phyloP scores from a whole-genome alignment of 345 rosid species.

The Gossypium sturtianum region DNA sequence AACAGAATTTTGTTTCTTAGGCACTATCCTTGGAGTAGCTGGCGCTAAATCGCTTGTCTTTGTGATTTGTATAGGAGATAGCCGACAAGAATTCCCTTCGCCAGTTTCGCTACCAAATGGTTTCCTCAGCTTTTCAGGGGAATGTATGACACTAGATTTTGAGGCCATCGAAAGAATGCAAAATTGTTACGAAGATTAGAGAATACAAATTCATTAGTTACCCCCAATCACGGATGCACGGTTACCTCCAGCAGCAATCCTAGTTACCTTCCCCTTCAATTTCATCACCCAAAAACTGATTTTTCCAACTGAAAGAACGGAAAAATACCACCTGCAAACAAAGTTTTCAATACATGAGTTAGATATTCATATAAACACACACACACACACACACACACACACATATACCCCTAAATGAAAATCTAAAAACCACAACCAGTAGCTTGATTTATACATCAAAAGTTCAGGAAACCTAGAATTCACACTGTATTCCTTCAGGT shows the following conservation, averaged over 20 bases:
- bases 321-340: constrained; percentile 8
- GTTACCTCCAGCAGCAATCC: constrained; percentile 16
- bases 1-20: constrained; percentile 21
- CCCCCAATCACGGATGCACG: constrained; percentile 16
- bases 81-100: constrained; percentile 25
- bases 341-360: neutral
- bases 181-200: constrained; percentile 17
- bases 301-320: constrained; percentile 20
- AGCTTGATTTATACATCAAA: neutral
- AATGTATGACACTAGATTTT: constrained; percentile 32
- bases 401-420: neutral
- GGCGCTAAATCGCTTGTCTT: constrained; percentile 33
- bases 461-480: neutral
- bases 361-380: neutral
- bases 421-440: neutral
- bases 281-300: constrained; percentile 12
- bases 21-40: constrained; percentile 19
- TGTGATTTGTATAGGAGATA: constrained; percentile 29
- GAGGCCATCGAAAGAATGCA: constrained; percentile 48
- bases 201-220: constrained; percentile 27
- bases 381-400: neutral
- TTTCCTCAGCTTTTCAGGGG: constrained; percentile 38
- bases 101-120: constrained; percentile 25
- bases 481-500: neutral
- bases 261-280: constrained; percentile 22